Conservation (phyloP, 768 basidiomycete genomes). For the Amanita pallidorosea region DNA sequence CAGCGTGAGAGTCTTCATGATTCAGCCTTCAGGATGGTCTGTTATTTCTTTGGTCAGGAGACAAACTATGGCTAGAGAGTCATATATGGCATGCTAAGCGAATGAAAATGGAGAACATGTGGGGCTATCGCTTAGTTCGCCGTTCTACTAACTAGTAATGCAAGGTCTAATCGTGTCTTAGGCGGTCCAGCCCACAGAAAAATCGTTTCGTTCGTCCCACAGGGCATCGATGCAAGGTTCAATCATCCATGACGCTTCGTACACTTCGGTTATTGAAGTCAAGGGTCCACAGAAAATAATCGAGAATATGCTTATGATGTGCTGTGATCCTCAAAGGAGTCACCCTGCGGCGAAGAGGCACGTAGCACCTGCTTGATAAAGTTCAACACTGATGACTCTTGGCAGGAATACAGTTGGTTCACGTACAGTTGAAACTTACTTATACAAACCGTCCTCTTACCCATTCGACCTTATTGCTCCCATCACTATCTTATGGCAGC, state of each 20-base stretch:
- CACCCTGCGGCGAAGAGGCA: constrained; percentile 56
- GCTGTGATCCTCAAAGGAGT: constrained; percentile 55
- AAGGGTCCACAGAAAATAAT: constrained; percentile 51
- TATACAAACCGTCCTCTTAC: constrained; percentile 54
- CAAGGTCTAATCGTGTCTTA: constrained; percentile 16
- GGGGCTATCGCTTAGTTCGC: constrained; percentile 81
- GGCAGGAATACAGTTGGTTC: constrained; percentile 56
- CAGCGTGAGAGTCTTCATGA: constrained; percentile 47
- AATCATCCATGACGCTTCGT: constrained; percentile 87
- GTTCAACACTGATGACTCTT: background rate
- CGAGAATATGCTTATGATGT: constrained; percentile 35
- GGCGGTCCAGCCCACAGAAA: constrained; percentile 85
- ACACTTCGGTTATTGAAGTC: constrained; percentile 67
- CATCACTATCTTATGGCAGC: constrained; percentile 64
- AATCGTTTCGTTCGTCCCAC: constrained; percentile 85
- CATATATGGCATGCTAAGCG: constrained; percentile 97
- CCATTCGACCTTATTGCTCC: constrained; percentile 68
- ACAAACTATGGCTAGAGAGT: constrained; percentile 91
- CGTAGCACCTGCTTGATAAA: background rate
- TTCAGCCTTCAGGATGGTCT: background rate
- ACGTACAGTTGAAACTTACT: constrained; percentile 51
- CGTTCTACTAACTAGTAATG: background rate
- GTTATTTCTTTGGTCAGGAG: constrained; percentile 30
- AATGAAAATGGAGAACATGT: constrained; percentile 88
- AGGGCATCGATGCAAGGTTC: constrained; percentile 78